Percentiles rank a stretch among this genome's conserved stretches.
These are phyloP conservation scores for Nicotiana obtusifolia DNA, from an alignment of 257 asterid species.

Conservation along the genomic window DNA sequence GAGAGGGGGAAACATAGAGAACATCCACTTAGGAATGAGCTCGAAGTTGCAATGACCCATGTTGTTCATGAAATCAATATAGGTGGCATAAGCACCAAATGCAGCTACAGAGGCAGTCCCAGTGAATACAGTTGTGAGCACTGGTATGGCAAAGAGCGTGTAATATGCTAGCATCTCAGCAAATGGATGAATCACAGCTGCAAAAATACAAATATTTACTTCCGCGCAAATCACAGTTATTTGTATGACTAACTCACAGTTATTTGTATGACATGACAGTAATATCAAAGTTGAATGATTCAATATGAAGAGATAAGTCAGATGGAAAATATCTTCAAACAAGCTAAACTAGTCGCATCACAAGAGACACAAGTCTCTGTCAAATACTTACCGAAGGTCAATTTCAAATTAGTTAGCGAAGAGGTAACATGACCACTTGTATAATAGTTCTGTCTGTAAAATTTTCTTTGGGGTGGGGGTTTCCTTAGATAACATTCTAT, in stretches of 20 bases:
- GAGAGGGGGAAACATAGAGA: slow-evolving; percentile 77
- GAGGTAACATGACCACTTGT: not conserved
- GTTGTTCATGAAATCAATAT: slow-evolving; percentile 49
- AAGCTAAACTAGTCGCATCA: too few species aligned
- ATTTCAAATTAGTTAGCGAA: slow-evolving; percentile 14
- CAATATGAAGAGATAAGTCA: not conserved
- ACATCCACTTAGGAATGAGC: slow-evolving; percentile 44
- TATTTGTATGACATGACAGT: not conserved
- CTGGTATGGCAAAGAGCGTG: slow-evolving; percentile 51
- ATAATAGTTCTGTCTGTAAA: too few species aligned
- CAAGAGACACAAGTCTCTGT: too few species aligned
- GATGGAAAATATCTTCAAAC: too few species aligned
- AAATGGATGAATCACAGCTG: slow-evolving; percentile 93
- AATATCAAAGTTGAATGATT: not conserved
- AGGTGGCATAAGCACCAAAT: slow-evolving; percentile 32
- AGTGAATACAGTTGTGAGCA: slow-evolving; percentile 29
- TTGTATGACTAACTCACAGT: not conserved
- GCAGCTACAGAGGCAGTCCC: slow-evolving; percentile 42
- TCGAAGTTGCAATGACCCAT: slow-evolving; percentile 73
- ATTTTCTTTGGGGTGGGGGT: too few species aligned
- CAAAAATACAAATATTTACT: not conserved
- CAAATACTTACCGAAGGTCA: too few species aligned
- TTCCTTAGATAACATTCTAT: too few species aligned
- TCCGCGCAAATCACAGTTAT: not conserved
- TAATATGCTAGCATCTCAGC: slow-evolving; percentile 75